Evolutionary conservation across 2,329 filamentous ascomycete genomes (phyloP), one percentile per base, ranked within the genome.

Genomic region (Aureobasidium pullulans): DNA sequence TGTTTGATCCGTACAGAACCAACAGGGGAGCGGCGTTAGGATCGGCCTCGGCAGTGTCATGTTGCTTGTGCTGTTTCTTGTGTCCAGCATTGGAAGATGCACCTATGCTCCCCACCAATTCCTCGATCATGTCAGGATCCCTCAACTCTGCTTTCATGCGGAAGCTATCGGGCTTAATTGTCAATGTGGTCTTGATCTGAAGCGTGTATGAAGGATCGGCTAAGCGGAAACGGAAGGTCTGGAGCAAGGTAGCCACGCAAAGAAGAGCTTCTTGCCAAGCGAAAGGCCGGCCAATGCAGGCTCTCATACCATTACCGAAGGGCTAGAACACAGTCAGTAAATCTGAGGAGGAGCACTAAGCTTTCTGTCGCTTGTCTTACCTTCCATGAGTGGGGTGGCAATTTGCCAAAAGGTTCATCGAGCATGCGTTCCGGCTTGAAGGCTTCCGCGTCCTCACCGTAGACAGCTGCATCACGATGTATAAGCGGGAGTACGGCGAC

Each of bases 221-320:
- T 68, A 74, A 67, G 5, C 70, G 65, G 59, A 77, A 71, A 59
- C 76, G 72, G 65, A 78, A 77, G 50, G 73, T 72, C 62, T 78
- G 76, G n/a, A 78, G 62, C 13, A 78, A 68, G 59, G 77, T 72
- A 0, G 73, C 75, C 48, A 72, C 67, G 16, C 71, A 71, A 31
- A 82, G 69, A 3, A 82, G 63, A 2, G 75, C 73, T 61, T 83
- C 80, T 64, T 83, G 80, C 77, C 77, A 80, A 0, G 80, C 79
- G 59, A 83, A 83, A 0, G 78, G 72, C 1, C 80, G 71, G 4
- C 80, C 80, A 34, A 83, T 82, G 60, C 80, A 83, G 15, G 69
- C 78, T 28, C 80, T 71, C 66, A 77, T 72, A 1, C 80, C 81
- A 36, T 77, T 82, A 0, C 80, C 80, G 61, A 82, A 82, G 0